Evolutionary conservation across 768 basidiomycete genomes (phyloP), one percentile per base, ranked within the genome.

Genomic region (Guyanaporus albipodus): DNA sequence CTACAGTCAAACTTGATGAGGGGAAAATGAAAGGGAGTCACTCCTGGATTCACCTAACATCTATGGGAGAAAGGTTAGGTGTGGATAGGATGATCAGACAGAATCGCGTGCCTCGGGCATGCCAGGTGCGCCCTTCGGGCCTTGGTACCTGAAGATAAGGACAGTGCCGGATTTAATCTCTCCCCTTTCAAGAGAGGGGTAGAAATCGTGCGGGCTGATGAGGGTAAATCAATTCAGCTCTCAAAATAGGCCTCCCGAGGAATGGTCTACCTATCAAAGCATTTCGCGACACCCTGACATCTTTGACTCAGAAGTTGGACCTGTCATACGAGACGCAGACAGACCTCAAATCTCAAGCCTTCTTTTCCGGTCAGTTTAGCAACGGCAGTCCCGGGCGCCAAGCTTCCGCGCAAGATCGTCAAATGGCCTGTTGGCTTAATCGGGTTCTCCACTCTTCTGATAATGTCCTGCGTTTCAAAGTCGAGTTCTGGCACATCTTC

Each of bases 361-460:
- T 96, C 93, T 67, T 94, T 93, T 12, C 93, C 92, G 6, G 93
- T 95, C 52, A 96, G 72, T 68, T 97, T 97, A 14, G 91, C 90
- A 17, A 97, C 92, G 23, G 91, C 85, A 1, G 84, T 83, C 39
- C 78, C 87, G 0, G 93, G 93, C 4, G 88, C 84, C 34, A 97
- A 72, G 66, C 88, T 93, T n/a, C 93, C 93, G 42, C 83, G 78
- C 51, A 97, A 67, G 57, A 97, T 91, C 11, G 83, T 83, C 56
- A 96, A 67, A 67, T 95, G 93, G 1, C 93, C 93, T 4, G 84
- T 91, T 19, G 72, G 60, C 63, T 96, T 95, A 69, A 96, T 86
- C 9, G 93, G 90, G 59, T 91, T 77, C 22, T 76, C 75, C 35
- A 93, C 66, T 33, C 71, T 78, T 50, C 76, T 73, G 43, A 97